Evolutionary conservation across 345 rosid species (phyloP).

Genomic region (Arabidopsis arenosa): DNA sequence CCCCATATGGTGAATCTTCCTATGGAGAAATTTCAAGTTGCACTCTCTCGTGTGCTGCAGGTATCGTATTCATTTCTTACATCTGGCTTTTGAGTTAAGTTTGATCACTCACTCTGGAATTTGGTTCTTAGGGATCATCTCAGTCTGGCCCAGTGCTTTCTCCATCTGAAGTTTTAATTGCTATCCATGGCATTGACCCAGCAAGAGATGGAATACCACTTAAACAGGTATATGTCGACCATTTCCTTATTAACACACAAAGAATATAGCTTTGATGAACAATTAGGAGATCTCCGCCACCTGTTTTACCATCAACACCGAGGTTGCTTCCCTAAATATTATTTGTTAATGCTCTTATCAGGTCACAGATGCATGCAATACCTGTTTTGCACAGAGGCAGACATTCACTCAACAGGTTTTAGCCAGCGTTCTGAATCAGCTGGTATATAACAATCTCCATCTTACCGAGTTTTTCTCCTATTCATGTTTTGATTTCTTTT

Average conservation of each 20-base stretch:
- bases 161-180: constrained; percentile 86
- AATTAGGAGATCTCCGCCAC: constrained; percentile 3
- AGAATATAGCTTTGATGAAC: constrained; percentile 16
- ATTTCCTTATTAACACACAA: constrained; percentile 12
- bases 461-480: neutral
- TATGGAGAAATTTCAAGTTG: constrained; percentile 78
- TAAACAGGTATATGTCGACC: constrained; percentile 66
- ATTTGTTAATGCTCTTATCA: constrained; percentile 47
- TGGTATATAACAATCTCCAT: constrained; percentile 55
- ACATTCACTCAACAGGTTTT: constrained; percentile 93
- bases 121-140: constrained; percentile 69
- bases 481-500: constrained; percentile 1
- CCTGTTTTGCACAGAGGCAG: constrained; percentile 88
- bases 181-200: constrained; percentile 92
- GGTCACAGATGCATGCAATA: constrained; percentile 95
- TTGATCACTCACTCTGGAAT: constrained; percentile 27
- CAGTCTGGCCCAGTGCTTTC: constrained; percentile 67
- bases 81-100: constrained; percentile 20
- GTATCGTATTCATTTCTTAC: constrained; percentile 49
- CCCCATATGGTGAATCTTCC: constrained; percentile 85
- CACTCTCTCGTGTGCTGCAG: constrained; percentile 76
- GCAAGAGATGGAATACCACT: constrained; percentile 87
- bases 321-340: constrained; percentile 25
- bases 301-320: constrained; percentile 27
- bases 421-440: constrained; percentile 93